phyloP scores from a whole-genome alignment of 225 moss, liverwort and hornwort species.

The Takakia lepidozioides region DNA sequence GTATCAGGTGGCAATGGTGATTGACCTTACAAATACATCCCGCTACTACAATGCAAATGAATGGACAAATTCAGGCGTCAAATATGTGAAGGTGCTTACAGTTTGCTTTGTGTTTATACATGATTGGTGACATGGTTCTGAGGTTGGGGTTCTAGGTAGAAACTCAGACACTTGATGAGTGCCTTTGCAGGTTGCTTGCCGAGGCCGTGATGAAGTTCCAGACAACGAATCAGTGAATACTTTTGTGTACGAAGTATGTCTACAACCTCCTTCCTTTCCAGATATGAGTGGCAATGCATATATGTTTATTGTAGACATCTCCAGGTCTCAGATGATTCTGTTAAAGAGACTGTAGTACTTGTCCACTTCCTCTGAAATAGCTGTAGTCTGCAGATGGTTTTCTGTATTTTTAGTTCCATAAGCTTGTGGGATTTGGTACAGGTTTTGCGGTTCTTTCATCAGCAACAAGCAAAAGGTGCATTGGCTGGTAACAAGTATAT shows the following conservation, averaged over 20 bases:
- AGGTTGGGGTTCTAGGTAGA: too few relatives aligned
- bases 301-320: neutral
- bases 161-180: neutral
- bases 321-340: too few relatives aligned
- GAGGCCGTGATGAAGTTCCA: slow-evolving; percentile 96
- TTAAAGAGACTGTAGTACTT: too few relatives aligned
- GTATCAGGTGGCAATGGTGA: slow-evolving; percentile 75
- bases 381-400: too few relatives aligned
- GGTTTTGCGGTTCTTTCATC: slow-evolving; percentile 71
- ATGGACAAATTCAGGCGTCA: slow-evolving; percentile 84
- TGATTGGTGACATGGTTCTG: too few relatives aligned
- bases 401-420: neutral
- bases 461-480: slow-evolving; percentile 36
- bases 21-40: slow-evolving; percentile 92
- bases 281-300: neutral
- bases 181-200: slow-evolving; percentile 66
- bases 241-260: slow-evolving; percentile 83
- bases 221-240: slow-evolving; percentile 92
- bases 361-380: too few relatives aligned
- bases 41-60: slow-evolving; percentile 85
- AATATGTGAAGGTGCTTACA: slow-evolving; percentile 79
- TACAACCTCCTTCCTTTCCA: neutral
- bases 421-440: slow-evolving; percentile 6
- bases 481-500: slow-evolving; percentile 56
- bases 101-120: too few relatives aligned